Conservation (phyloP, 306 rosid species). For the Trichosanthes cucumerina region DNA sequence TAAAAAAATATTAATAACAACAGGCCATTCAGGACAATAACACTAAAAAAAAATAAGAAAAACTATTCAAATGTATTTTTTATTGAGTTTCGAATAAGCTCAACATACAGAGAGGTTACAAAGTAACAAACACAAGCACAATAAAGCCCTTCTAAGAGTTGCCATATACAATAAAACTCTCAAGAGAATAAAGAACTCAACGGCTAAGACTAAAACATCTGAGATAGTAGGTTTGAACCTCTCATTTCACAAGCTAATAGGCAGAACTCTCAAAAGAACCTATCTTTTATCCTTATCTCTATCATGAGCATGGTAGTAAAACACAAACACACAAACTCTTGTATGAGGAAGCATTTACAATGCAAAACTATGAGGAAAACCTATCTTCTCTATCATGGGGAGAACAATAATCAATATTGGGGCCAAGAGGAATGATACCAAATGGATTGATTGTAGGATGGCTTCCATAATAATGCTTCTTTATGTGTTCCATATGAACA, state of each 20-base stretch:
- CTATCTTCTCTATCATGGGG: conserved; percentile 60
- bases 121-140: neutral
- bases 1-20: no score
- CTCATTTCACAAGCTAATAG: neutral
- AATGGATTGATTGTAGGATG: conserved; percentile 80
- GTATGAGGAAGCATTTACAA: neutral
- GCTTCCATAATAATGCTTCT: conserved; percentile 74
- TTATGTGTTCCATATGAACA: conserved; percentile 74
- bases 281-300: neutral
- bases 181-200: neutral
- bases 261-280: neutral
- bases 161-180: neutral
- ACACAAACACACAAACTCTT: neutral
- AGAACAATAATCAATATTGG: conserved; percentile 51
- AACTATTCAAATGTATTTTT: neutral
- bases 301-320: neutral
- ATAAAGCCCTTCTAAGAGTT: neutral
- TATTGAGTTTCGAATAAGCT: neutral
- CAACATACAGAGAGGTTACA: neutral
- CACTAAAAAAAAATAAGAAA: neutral
- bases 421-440: conserved; percentile 66
- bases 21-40: neutral
- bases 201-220: neutral
- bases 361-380: conserved; percentile 38
- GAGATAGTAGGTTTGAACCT: neutral